Conservation (phyloP, 2,329 filamentous ascomycete genomes). For the Diaporthe citrichinensis region DNA sequence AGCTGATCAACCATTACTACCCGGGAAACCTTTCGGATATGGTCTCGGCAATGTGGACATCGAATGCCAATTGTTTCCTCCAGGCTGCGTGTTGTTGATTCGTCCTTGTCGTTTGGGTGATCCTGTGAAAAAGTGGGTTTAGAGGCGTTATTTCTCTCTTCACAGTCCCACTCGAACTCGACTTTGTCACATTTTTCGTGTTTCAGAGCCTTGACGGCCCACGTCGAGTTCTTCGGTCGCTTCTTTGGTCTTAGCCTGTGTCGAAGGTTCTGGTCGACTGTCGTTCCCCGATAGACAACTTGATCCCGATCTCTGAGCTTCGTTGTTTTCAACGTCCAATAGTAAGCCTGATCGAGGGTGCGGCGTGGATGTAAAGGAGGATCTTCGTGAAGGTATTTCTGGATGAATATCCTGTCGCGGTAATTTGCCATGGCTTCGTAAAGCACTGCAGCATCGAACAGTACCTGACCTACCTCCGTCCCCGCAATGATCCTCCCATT, state of each 20-base stretch:
- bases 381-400: slow-evolving; percentile 46
- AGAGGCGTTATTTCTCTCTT: neutral
- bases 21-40: slow-evolving; percentile 22
- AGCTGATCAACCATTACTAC: slow-evolving; percentile 41
- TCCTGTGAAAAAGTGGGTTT: neutral
- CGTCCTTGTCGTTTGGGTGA: too few relatives aligned
- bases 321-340: slow-evolving; percentile 55
- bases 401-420: slow-evolving; percentile 48
- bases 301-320: slow-evolving; percentile 53
- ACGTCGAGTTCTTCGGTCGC: rapidly evolving
- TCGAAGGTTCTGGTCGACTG: slow-evolving; percentile 39
- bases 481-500: neutral
- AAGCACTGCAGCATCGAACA: slow-evolving; percentile 48
- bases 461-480: slow-evolving; percentile 44
- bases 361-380: slow-evolving; percentile 54
- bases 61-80: neutral
- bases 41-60: slow-evolving; percentile 20
- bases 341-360: slow-evolving; percentile 59
- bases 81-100: too few relatives aligned
- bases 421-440: slow-evolving; percentile 51
- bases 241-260: neutral
- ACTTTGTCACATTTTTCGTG: neutral
- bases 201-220: neutral
- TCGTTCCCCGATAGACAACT: slow-evolving; percentile 52
- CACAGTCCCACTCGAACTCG: neutral